Evolutionary conservation across 495 filamentous ascomycete species (phyloP).

Genomic region (Pyronema omphalodes): DNA sequence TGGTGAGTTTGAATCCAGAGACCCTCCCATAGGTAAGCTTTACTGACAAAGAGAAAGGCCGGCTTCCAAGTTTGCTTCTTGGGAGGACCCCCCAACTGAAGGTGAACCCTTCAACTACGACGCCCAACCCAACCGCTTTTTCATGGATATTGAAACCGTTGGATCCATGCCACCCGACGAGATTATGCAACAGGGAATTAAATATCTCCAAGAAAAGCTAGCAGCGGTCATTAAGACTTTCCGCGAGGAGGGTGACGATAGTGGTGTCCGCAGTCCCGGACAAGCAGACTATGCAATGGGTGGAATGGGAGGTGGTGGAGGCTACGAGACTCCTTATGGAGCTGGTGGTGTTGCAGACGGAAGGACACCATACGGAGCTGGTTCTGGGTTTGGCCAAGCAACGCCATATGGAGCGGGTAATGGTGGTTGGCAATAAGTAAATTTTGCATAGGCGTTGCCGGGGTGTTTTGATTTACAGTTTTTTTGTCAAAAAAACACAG

Average conservation of each 20-base stretch:
- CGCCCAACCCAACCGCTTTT: conserved; percentile 66
- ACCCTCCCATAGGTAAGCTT: neutral
- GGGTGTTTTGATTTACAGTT: neutral
- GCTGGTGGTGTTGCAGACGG: conserved; percentile 14
- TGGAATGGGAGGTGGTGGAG: conserved; percentile 20
- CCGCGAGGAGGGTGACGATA: conserved; percentile 18
- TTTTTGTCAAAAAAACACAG: too few relatives aligned
- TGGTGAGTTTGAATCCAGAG: conserved; percentile 46
- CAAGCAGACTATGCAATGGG: conserved; percentile 20
- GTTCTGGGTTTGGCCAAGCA: conserved; percentile 14
- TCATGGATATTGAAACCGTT: conserved; percentile 78
- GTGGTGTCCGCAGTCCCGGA: conserved; percentile 19
- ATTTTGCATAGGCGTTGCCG: neutral
- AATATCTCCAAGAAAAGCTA: conserved; percentile 74
- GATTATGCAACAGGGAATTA: conserved; percentile 76
- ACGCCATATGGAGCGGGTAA: conserved; percentile 19
- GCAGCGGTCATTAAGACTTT: conserved; percentile 66
- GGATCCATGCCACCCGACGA: conserved; percentile 72
- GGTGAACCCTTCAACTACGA: conserved; percentile 80
- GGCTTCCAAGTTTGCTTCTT: conserved; percentile 61
- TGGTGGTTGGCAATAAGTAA: conserved; percentile 8
- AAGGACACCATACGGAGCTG: conserved; percentile 18
- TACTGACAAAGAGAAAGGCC: conserved; percentile 39
- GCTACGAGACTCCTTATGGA: conserved; percentile 22
- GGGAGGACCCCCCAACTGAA: conserved; percentile 68